Conservation (phyloP, 1,284 basidiomycete species). For the Microstroma glucosiphilum region DNA sequence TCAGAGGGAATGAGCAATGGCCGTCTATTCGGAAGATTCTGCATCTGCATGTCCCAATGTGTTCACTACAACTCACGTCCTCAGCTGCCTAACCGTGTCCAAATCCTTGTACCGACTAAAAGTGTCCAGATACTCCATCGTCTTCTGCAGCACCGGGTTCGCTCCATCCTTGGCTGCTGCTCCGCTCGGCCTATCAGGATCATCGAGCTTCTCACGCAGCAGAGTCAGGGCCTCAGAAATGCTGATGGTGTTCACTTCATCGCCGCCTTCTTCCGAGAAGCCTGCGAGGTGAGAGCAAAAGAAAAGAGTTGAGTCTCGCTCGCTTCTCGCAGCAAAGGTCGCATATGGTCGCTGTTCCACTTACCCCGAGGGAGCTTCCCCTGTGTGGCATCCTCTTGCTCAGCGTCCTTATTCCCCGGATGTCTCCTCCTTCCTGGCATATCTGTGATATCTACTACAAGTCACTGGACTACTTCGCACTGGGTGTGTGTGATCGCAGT, state of each 20-base stretch:
- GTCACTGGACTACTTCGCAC: too few species aligned
- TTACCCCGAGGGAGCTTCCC: conserved; percentile 1
- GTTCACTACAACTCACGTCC: neutral
- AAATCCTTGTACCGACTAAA: conserved; percentile 5
- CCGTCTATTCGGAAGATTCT: neutral
- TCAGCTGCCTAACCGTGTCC: conserved; percentile 6
- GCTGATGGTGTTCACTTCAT: conserved; percentile 6
- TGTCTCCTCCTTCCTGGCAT: neutral
- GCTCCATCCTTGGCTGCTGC: conserved; percentile 1
- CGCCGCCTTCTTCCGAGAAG: neutral
- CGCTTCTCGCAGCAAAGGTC: neutral
- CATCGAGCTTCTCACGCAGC: conserved; percentile 4
- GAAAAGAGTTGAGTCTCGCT: neutral
- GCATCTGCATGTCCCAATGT: neutral
- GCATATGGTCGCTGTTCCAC: neutral
- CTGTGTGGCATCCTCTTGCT: conserved; percentile 2
- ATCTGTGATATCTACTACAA: too few species aligned
- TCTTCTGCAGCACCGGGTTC: conserved; percentile 1
- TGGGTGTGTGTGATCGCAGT: too few species aligned
- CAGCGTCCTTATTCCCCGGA: neutral
- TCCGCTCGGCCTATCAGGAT: conserved; percentile 1
- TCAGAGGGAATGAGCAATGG: neutral
- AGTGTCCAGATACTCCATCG: conserved; percentile 6
- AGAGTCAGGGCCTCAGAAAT: conserved; percentile 1
- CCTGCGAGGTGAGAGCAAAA: neutral